Evolutionary conservation across 345 rosid genomes (phyloP), one percentile per base, ranked within the genome.

Genomic region (Physaria fendleri): DNA sequence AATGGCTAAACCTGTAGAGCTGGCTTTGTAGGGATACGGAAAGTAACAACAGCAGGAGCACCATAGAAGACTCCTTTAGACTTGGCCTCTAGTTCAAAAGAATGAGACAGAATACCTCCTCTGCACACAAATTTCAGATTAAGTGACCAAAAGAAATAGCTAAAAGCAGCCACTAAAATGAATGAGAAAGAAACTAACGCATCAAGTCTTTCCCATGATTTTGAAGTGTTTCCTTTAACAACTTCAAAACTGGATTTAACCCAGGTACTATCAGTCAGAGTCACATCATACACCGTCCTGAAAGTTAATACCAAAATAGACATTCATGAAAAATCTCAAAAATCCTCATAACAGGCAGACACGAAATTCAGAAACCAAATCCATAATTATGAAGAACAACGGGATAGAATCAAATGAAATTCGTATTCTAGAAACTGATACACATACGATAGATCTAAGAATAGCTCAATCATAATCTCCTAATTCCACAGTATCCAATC

Each of bases 181-280:
- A 12, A 33, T n/a, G 6, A 23, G 8, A 11, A 40, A 58, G 59
- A 50, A 57, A 80, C 97, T 83, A 72, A 87, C 99, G 82, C 89
- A 78, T 93, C 95, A 61, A 93, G 97, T 57, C 94, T 83, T 57
- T 89, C 99, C 99, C 99, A 93, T 28, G 99, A 78, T 40, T 49
- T 76, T 17, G 97, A 83, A 55, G 69, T 70, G 80, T 89, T 93
- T 15, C 97, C 97, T 29, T 71, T 76, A 69, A 89, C 69, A 34
- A 83, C 62, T 59, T 72, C 77, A 71, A 93, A 93, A 5, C 35
- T 39, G 16, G 74, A 81, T 69, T 79, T 55, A 35, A 84, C 81
- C 99, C 99, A 93, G 61, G 73, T 65, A 47, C 72, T 79, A 69
- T 89, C 97, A 12, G 64, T 39, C 18, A 93, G 76, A 56, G 75